Conservation (phyloP, 805 yeast genomes). For the Teunomyces tritomae region DNA sequence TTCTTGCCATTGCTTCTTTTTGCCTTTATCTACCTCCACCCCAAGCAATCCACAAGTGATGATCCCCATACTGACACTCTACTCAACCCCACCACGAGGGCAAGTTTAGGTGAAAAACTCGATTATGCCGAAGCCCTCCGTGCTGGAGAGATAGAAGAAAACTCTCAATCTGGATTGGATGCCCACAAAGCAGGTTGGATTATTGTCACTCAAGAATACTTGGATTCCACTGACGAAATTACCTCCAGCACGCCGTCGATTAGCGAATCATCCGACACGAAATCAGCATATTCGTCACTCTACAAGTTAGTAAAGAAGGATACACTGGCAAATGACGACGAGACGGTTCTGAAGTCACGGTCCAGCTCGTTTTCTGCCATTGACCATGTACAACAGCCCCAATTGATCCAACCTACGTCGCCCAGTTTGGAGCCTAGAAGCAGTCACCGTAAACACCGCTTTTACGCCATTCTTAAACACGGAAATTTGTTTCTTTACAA, state of each 20-base stretch:
- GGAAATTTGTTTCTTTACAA: slow-evolving; percentile 86
- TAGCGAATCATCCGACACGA: slow-evolving; percentile 40
- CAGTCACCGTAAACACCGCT: slow-evolving; percentile 52
- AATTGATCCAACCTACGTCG: not conserved
- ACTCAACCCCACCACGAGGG: not conserved
- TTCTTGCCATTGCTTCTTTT: slow-evolving; percentile 60
- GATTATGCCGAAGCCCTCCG: slow-evolving; percentile 40
- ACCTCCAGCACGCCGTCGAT: slow-evolving; percentile 43
- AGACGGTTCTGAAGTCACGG: slow-evolving; percentile 5
- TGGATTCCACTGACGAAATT: slow-evolving; percentile 45
- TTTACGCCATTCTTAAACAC: slow-evolving; percentile 72
- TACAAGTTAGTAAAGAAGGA: slow-evolving; percentile 52
- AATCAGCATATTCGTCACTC: slow-evolving; percentile 59
- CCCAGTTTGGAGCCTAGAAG: slow-evolving; percentile 12
- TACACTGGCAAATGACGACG: slow-evolving; percentile 6
- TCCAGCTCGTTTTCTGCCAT: slow-evolving; percentile 10
- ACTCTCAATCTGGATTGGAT: slow-evolving; percentile 56
- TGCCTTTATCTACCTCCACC: slow-evolving; percentile 37
- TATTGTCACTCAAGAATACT: slow-evolving; percentile 75
- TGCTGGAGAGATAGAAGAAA: slow-evolving; percentile 66
- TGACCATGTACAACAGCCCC: not conserved
- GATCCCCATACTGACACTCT: slow-evolving; percentile 11
- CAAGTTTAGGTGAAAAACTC: slow-evolving; percentile 11
- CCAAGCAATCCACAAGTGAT: slow-evolving; percentile 17
- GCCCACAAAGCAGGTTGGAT: slow-evolving; percentile 75